A percentile compares a stretch with the other conserved stretches of the same genome.
Evolutionary conservation across 495 filamentous ascomycete species (phyloP).

Genomic region (Cercophora sp.): DNA sequence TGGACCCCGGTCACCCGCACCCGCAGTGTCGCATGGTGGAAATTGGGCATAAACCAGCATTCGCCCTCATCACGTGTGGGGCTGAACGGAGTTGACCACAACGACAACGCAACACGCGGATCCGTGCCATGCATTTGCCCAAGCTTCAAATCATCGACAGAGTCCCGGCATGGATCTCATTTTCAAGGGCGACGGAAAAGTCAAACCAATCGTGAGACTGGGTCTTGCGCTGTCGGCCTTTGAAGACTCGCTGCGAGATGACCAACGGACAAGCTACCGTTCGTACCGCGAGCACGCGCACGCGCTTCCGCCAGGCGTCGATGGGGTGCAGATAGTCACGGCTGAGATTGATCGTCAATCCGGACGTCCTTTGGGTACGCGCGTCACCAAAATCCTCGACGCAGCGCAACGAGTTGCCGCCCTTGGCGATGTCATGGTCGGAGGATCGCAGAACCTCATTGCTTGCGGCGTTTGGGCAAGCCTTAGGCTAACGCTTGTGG

Average conservation of each 20-base stretch:
- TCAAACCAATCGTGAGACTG: background rate
- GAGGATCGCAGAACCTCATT: constrained; percentile 43
- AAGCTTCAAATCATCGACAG: too few relatives aligned
- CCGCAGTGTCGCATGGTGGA: too few relatives aligned
- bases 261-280: background rate
- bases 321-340: constrained; percentile 40
- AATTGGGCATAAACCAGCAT: too few relatives aligned
- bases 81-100: too few relatives aligned
- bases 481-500: constrained; percentile 38
- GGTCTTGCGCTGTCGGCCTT: background rate
- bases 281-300: background rate
- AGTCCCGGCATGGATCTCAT: constrained; percentile 6
- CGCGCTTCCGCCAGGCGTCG: constrained; percentile 5
- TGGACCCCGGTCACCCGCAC: too few relatives aligned
- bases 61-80: too few relatives aligned
- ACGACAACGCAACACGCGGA: too few relatives aligned
- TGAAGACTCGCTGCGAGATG: background rate
- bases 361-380: constrained; percentile 38
- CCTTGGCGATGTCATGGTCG: constrained; percentile 41
- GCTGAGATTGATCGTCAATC: constrained; percentile 36
- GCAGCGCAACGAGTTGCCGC: constrained; percentile 41
- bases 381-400: constrained; percentile 40
- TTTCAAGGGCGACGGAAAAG: background rate
- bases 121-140: too few relatives aligned
- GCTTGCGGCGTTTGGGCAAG: constrained; percentile 43